Conservation (phyloP, 2,329 filamentous ascomycete species). For the Botrytis deweyae region DNA sequence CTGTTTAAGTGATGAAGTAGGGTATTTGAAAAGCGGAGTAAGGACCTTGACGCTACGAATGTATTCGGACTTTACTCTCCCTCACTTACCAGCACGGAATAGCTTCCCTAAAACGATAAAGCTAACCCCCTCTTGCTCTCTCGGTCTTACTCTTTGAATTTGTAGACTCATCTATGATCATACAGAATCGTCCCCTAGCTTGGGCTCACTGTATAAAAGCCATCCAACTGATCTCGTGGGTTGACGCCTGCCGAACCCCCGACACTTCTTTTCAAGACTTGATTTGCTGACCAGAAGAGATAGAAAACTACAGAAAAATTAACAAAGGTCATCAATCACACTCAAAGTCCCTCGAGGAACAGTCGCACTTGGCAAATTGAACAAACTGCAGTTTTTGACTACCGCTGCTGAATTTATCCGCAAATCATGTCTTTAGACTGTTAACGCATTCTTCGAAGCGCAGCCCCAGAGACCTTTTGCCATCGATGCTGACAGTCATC, state of each 20-base stretch:
- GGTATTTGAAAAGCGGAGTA: background rate
- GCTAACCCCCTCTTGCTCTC: too few species aligned
- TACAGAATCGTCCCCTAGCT: background rate
- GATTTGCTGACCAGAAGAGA: background rate
- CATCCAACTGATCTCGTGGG: background rate
- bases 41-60: background rate
- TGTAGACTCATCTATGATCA: background rate
- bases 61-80: background rate
- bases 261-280: background rate
- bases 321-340: background rate
- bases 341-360: background rate
- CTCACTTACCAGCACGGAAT: background rate
- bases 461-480: background rate
- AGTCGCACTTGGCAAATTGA: conserved; percentile 9
- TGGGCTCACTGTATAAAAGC: background rate
- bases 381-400: conserved; percentile 14
- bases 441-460: background rate
- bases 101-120: too few species aligned
- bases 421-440: conserved; percentile 21
- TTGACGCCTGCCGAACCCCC: background rate
- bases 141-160: background rate
- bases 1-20: background rate
- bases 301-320: background rate
- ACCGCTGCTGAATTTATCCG: conserved; percentile 16
- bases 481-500: background rate